Conservation (phyloP, 768 basidiomycete species). For the Phanerodontia chrysosporium region DNA sequence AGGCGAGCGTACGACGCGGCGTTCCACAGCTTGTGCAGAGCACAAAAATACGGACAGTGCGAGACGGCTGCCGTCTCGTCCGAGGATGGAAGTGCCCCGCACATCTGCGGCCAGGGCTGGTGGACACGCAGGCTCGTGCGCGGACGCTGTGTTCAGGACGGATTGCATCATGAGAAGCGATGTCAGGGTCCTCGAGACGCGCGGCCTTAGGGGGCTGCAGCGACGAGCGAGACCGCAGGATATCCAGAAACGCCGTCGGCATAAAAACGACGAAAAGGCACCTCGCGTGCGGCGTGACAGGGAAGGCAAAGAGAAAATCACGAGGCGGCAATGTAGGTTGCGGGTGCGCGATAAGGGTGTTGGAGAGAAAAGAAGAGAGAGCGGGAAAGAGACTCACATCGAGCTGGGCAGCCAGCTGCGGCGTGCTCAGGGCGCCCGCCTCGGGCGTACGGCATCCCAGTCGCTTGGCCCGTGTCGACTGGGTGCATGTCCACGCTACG, state of each 20-base stretch:
- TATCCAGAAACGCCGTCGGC: background rate
- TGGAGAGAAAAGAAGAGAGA: background rate
- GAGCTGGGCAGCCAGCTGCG: constrained; percentile 1
- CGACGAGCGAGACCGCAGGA: background rate
- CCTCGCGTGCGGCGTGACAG: background rate
- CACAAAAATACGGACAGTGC: too few species aligned
- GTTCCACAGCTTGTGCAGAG: too few species aligned
- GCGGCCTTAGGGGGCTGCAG: background rate
- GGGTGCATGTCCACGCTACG: constrained; percentile 9
- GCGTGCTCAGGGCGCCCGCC: background rate
- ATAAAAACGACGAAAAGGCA: background rate
- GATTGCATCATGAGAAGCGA: background rate
- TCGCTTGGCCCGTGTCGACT: constrained; percentile 5
- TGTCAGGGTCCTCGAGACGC: background rate
- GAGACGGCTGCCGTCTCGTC: background rate
- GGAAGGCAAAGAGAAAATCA: background rate
- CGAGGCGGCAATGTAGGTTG: background rate
- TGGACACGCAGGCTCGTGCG: background rate
- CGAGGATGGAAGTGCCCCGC: background rate
- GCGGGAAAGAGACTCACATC: constrained; percentile 5
- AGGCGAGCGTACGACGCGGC: too few species aligned
- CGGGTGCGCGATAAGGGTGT: background rate
- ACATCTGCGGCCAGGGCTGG: background rate
- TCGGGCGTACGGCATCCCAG: constrained; percentile 3
- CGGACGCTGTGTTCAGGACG: background rate